Evolutionary conservation across 257 asterid species (phyloP), one percentile per base, ranked within the genome.

Genomic region (Solanum verrucosum): DNA sequence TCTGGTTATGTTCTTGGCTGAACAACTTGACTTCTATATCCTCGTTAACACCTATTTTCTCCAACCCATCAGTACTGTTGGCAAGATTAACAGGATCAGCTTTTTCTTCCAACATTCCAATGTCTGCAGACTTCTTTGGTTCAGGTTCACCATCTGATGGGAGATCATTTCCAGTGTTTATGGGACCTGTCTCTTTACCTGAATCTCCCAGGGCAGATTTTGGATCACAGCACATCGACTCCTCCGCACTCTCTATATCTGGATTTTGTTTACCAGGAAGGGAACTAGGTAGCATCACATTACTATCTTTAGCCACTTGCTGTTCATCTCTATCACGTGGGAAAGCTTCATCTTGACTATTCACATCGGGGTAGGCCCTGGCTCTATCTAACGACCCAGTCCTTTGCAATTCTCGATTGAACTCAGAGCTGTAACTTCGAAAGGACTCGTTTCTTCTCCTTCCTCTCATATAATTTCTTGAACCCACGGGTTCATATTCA

Each of bases 381-480:
- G 91, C 88, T 90, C 88, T 93, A 74, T 91, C 98, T 49, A 89
- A 90, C 92, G 94, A 90, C 89, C 91, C 95, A 86, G 93, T 93
- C 90, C 93, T 93, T 87, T 92, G 95, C 85, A 88, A 86, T 83
- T 92, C 99, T 85, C 79, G 93, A 74, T 87, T 93, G 89, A 72
- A 88, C 59, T 94, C 98, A 44, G 93, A 88, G 77, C 92, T 94
- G 87, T 91, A 88, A 92, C 77, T 90, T 86, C 91, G 94, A 12
- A 90, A 93, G 40, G 96, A 90, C 65, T 91, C 98, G 7, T 71
- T 87, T 93, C 96, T 92, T 92, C 93, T 95, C 92, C 98, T 93
- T 89, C 92, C 98, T 89, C 96, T 90, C 31, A 73, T 10, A 74
- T 88, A 85, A 87, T 85, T 91, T 90, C 93, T 96, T 31, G 94